Evolutionary conservation across 352 stramenopile species (phyloP).

Genomic region (Phytopythium oedochilum): DNA sequence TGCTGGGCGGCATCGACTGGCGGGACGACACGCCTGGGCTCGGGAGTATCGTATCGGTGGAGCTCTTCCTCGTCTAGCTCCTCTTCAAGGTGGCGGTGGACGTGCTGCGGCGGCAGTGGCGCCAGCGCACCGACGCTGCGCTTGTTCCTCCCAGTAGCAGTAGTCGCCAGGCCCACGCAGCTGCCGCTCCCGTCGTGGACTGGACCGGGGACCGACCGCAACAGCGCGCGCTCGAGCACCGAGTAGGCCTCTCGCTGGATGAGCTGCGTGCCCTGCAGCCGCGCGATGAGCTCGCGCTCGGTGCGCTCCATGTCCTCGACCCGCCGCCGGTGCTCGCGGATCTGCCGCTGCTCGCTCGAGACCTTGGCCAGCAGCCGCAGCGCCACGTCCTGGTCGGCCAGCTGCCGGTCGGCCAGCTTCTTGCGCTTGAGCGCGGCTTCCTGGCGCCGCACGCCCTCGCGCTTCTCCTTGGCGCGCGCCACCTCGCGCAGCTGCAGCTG

Average conservation of each 20-base stretch:
- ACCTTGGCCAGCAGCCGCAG: conserved; percentile 61
- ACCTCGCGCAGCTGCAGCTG: conserved; percentile 47
- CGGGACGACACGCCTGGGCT: too few species aligned
- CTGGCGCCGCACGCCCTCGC: conserved; percentile 42
- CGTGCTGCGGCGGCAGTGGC: background rate
- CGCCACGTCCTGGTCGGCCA: conserved; percentile 43
- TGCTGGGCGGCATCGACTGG: too few species aligned
- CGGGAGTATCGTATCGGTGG: too few species aligned
- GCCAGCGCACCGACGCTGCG: background rate
- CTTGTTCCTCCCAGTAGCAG: background rate
- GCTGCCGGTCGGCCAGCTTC: conserved; percentile 29
- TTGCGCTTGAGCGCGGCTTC: conserved; percentile 59
- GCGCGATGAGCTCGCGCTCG: conserved; percentile 56
- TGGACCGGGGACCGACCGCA: conserved; percentile 17
- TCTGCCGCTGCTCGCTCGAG: conserved; percentile 52
- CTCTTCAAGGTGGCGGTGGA: background rate
- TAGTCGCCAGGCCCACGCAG: background rate
- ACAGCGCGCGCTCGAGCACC: conserved; percentile 60
- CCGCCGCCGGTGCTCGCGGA: conserved; percentile 44
- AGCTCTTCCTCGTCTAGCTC: background rate
- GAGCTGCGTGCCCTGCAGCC: conserved; percentile 64
- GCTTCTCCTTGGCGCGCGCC: conserved; percentile 46
- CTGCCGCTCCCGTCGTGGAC: background rate
- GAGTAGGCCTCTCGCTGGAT: conserved; percentile 72
- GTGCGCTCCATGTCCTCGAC: conserved; percentile 67